Percentiles rank a stretch among this genome's conserved stretches.
Conservation (phyloP, 768 basidiomycete species). For the Tylopilus subfusipes region DNA sequence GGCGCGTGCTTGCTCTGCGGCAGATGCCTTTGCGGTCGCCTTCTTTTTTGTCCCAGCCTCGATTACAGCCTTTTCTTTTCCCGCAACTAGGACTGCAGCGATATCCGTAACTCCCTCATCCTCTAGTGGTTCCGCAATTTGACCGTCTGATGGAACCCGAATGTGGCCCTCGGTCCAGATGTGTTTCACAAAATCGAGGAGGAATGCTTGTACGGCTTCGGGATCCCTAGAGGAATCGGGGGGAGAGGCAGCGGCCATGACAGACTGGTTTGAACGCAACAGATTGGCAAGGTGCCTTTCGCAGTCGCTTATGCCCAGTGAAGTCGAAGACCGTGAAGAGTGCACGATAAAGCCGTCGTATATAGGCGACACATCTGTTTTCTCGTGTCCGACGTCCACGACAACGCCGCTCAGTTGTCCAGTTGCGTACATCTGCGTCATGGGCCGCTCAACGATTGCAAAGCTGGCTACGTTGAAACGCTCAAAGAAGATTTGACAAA, state of each 20-base stretch:
- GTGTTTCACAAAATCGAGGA: conserved; percentile 63
- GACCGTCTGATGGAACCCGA: conserved; percentile 72
- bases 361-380: conserved; percentile 75
- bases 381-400: conserved; percentile 75
- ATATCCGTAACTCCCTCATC: conserved; percentile 89
- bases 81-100: conserved; percentile 84
- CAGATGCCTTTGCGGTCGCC: conserved; percentile 64
- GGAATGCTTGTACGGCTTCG: conserved; percentile 44
- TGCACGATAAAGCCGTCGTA: conserved; percentile 67
- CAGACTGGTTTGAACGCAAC: conserved; percentile 62
- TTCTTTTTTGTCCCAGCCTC: conserved; percentile 82
- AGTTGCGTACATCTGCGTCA: conserved; percentile 79
- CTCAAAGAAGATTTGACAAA: conserved; percentile 87
- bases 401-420: conserved; percentile 71
- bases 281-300: conserved; percentile 72
- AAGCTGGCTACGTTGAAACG: conserved; percentile 88
- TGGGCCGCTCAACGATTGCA: conserved; percentile 75
- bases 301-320: conserved; percentile 69
- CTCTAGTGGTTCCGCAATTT: conserved; percentile 56
- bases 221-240: conserved; percentile 44
- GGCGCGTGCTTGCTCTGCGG: conserved; percentile 77
- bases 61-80: conserved; percentile 87
- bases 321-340: conserved; percentile 50
- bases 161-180: conserved; percentile 63
- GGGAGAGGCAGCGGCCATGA: conserved; percentile 57